These are phyloP conservation scores for Jasminum sambac DNA, from an alignment of 257 asterid species.

Conservation along the genomic window DNA sequence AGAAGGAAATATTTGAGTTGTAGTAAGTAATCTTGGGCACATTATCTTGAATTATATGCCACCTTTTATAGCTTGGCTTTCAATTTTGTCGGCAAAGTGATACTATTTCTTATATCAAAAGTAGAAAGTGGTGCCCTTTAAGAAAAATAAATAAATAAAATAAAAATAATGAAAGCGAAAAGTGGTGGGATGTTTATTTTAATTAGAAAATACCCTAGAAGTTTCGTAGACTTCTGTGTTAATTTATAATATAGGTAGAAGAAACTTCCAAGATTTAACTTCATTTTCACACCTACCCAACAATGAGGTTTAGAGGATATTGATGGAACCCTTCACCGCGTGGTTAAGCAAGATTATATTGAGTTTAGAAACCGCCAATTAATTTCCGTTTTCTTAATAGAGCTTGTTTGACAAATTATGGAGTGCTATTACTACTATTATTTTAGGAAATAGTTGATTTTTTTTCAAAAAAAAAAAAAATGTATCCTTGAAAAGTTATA, in stretches of 20 bases:
- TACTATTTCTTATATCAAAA: neutral
- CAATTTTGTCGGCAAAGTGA: neutral
- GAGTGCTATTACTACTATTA: too few species aligned
- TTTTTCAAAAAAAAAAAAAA: too few species aligned
- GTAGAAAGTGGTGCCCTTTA: neutral
- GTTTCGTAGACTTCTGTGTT: neutral
- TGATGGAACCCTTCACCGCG: conserved; percentile 7
- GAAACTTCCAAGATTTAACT: conserved; percentile 8
- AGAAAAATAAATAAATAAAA: too few species aligned
- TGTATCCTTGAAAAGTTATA: too few species aligned
- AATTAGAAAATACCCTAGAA: neutral
- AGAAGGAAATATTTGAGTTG: neutral
- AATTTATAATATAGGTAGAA: neutral
- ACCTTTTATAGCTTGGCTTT: neutral
- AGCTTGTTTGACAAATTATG: too few species aligned
- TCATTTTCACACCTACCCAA: conserved; percentile 1
- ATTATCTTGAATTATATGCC: neutral
- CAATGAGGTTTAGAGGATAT: neutral
- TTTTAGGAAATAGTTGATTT: too few species aligned
- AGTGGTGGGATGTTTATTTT: too few species aligned
- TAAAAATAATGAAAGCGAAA: too few species aligned
- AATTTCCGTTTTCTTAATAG: neutral
- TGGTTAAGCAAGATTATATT: neutral
- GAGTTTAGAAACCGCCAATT: neutral
- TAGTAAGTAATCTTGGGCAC: neutral